Percentiles rank a stretch among this genome's conserved stretches.
Evolutionary conservation across 768 basidiomycete species (phyloP).

Genomic region (Melanogaster broomeanus): DNA sequence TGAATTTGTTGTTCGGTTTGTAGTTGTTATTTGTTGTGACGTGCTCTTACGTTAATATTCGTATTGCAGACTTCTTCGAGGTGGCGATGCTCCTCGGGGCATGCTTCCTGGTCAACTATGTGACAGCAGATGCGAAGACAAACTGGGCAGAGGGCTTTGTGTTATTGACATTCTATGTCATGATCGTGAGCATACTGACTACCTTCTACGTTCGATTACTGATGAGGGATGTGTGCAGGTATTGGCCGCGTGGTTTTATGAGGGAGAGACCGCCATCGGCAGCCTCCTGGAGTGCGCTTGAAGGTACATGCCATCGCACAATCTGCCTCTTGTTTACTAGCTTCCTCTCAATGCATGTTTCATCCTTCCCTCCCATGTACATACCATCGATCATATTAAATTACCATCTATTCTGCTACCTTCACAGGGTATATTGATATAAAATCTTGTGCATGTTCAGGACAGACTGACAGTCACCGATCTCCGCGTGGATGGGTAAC

Average conservation of each 20-base stretch:
- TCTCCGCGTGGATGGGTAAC: not conserved
- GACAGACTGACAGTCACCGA: not conserved
- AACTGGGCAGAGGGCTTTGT: constrained; percentile 77
- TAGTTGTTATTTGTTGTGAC: not conserved
- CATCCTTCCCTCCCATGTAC: not conserved
- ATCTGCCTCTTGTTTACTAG: constrained; percentile 5
- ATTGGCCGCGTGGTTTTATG: constrained; percentile 68
- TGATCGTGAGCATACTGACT: constrained; percentile 48
- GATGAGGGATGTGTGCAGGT: constrained; percentile 37
- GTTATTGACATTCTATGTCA: constrained; percentile 66
- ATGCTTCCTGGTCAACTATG: constrained; percentile 78
- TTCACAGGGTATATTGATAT: not conserved
- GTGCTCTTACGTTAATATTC: not conserved
- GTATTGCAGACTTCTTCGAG: constrained; percentile 62
- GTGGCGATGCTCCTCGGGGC: constrained; percentile 63
- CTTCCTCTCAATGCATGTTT: constrained; percentile 19
- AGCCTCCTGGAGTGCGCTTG: constrained; percentile 38
- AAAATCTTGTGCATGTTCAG: no score
- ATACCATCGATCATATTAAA: not conserved
- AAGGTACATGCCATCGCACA: constrained; percentile 14
- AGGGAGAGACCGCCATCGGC: constrained; percentile 58
- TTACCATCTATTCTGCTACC: not conserved
- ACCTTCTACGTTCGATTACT: not conserved
- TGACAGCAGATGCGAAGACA: constrained; percentile 76
- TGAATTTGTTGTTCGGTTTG: constrained; percentile 69